Conservation (phyloP, 139 green algal species). For the Chlorella sp. region DNA sequence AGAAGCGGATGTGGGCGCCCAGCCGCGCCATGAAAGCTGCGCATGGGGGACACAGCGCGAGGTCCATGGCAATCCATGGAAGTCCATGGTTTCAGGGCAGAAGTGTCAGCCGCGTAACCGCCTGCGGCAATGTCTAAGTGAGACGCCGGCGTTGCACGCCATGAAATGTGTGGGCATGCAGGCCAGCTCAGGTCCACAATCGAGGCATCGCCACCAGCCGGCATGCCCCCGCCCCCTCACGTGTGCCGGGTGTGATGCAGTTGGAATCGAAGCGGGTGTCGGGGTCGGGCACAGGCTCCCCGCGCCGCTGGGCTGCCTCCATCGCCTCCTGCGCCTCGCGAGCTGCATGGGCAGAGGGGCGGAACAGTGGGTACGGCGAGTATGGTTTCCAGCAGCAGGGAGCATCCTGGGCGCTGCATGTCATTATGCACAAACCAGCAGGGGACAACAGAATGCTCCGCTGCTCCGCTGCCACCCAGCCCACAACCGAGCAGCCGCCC, state of each 20-base stretch:
- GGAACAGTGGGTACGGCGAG: background rate
- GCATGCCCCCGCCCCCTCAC: background rate
- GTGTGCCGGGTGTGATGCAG: constrained; percentile 90
- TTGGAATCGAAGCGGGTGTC: constrained; percentile 88
- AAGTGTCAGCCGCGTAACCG: no score
- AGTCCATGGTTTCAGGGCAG: no score
- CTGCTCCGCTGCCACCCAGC: no score
- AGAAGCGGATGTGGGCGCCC: constrained; percentile 85
- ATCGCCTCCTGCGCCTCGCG: constrained; percentile 60
- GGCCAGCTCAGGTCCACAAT: no score
- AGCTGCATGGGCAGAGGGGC: constrained; percentile 15
- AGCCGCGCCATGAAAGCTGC: constrained; percentile 83
- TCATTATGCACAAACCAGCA: no score
- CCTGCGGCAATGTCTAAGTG: no score
- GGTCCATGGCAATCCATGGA: no score
- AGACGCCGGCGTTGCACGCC: no score
- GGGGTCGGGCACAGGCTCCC: constrained; percentile 53
- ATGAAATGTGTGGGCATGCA: no score
- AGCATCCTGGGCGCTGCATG: no score
- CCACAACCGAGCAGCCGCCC: background rate
- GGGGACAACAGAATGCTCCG: no score
- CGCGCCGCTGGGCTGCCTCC: constrained; percentile 44
- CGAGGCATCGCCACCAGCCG: background rate
- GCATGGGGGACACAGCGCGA: no score
- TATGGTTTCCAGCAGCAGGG: background rate